Evolutionary conservation across 352 stramenopile species (phyloP).

Genomic region (Globisporangium mamillatum): DNA sequence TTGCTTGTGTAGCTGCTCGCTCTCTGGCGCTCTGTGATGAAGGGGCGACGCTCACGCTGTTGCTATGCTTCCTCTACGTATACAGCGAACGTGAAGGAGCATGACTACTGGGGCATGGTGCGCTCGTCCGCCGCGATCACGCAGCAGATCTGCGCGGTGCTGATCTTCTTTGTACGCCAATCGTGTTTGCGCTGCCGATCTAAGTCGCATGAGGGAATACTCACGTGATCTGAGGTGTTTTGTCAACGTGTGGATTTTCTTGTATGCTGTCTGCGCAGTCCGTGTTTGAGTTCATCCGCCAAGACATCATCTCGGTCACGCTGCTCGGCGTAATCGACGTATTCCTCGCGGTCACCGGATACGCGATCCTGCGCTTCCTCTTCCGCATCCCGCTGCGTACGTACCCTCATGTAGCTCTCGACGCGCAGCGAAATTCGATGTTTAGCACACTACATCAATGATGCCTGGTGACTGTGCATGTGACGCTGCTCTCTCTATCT

Average conservation of each 20-base stretch:
- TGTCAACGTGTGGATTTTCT: not conserved
- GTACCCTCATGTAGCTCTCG: conserved; percentile 5
- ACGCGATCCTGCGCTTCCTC: conserved; percentile 45
- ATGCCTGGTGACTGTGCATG: conserved; percentile 3
- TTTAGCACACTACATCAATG: not conserved
- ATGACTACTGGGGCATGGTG: conserved; percentile 86
- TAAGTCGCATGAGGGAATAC: not conserved
- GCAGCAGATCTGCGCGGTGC: conserved; percentile 85
- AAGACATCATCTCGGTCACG: conserved; percentile 49
- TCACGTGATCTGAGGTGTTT: not conserved
- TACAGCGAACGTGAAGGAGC: conserved; percentile 75
- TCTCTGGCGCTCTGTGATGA: not conserved
- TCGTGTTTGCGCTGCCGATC: not conserved
- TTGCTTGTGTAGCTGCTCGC: not conserved
- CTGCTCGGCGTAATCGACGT: conserved; percentile 58
- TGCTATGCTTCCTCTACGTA: not conserved
- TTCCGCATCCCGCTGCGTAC: conserved; percentile 38
- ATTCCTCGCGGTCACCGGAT: conserved; percentile 51
- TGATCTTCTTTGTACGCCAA: conserved; percentile 84
- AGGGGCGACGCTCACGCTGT: not conserved
- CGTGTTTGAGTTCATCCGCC: conserved; percentile 69
- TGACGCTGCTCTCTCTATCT: not conserved
- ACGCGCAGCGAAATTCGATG: not conserved
- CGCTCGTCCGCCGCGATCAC: conserved; percentile 79
- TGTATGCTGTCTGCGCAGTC: conserved; percentile 31